Evolutionary conservation across 202 grass and related monocot genomes (phyloP).

Genomic region (Setaria italica): DNA sequence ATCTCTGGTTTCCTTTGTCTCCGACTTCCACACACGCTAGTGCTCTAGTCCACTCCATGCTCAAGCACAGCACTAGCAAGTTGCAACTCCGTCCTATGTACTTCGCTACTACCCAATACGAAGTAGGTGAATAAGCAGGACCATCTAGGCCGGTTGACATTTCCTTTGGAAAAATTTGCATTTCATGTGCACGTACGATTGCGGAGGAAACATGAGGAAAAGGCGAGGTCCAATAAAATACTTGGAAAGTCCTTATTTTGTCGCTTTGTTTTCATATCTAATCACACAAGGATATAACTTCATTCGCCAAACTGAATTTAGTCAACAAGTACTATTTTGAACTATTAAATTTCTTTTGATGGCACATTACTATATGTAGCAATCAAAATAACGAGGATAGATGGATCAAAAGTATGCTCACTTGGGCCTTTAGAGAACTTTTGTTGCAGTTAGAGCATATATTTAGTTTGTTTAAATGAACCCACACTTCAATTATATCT

Average conservation of each 20-base stretch:
- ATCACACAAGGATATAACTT: background rate
- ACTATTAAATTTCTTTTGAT: background rate
- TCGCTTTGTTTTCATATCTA: background rate
- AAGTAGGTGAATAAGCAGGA: background rate
- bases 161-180: background rate
- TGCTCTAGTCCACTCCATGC: slow-evolving; percentile 27
- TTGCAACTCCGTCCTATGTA: background rate
- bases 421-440: background rate
- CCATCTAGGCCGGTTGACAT: background rate
- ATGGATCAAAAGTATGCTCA: background rate
- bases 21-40: background rate
- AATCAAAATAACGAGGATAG: background rate
- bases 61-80: background rate
- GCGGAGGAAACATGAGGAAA: background rate
- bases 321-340: background rate
- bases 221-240: background rate
- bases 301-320: background rate
- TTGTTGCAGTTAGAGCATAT: background rate
- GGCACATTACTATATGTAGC: background rate
- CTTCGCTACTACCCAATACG: background rate
- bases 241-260: background rate
- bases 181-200: background rate
- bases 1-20: slow-evolving; percentile 30
- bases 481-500: background rate
- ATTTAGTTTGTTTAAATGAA: background rate